Percentiles rank a stretch among this genome's conserved stretches.
phyloP scores from a whole-genome alignment of 2,329 filamentous ascomycete species.

The Fusarium foetens region DNA sequence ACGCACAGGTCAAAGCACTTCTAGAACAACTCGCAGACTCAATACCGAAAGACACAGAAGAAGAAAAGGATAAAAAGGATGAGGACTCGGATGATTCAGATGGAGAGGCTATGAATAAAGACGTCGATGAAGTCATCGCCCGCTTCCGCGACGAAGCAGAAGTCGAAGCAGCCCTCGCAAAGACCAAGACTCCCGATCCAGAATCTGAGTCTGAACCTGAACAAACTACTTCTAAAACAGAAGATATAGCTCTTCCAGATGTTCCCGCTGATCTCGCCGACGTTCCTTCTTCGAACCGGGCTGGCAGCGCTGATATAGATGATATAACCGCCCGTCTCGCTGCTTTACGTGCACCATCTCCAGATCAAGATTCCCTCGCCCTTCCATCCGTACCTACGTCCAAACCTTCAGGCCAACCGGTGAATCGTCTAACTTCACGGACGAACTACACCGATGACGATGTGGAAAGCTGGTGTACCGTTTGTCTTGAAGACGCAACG shows the following conservation, averaged over 20 bases:
- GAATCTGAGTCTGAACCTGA: conserved; percentile 18
- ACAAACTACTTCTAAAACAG: conserved; percentile 1
- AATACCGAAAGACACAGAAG: conserved; percentile 45
- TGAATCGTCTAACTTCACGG: conserved; percentile 52
- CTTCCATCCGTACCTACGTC: conserved; percentile 63
- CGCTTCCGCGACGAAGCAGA: conserved; percentile 59
- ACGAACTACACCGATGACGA: conserved; percentile 73
- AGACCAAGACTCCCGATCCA: conserved; percentile 15
- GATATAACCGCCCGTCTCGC: conserved; percentile 64
- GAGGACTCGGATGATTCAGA: conserved; percentile 58
- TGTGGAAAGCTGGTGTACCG: conserved; percentile 80
- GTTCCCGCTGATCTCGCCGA: conserved; percentile 58
- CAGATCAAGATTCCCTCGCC: conserved; percentile 48
- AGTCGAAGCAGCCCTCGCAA: conserved; percentile 44
- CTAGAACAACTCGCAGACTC: conserved; percentile 51
- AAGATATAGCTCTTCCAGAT: conserved; percentile 55
- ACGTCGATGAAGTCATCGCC: conserved; percentile 58
- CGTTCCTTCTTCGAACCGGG: conserved; percentile 43
- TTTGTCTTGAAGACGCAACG: conserved; percentile 82
- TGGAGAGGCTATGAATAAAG: conserved; percentile 58
- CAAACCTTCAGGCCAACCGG: conserved; percentile 55
- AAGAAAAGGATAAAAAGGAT: neutral
- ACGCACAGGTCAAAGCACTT: conserved; percentile 50
- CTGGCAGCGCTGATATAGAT: conserved; percentile 48
- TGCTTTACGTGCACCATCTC: conserved; percentile 56